Conservation (phyloP, 345 rosid genomes). For the Euclidium syriacum region DNA sequence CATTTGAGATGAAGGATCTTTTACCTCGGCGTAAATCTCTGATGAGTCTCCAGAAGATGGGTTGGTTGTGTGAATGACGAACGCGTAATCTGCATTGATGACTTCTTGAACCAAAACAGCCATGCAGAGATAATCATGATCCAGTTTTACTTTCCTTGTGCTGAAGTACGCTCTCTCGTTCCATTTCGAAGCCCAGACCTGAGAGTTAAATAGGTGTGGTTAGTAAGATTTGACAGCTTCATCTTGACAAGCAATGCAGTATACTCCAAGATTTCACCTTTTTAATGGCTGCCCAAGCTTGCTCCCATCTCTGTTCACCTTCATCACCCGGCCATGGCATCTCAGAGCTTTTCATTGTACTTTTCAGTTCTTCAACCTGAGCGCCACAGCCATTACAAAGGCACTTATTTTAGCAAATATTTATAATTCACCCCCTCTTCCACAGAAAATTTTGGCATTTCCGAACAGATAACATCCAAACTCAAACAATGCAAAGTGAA, state of each 20-base stretch:
- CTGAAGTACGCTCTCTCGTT: constrained; percentile 98
- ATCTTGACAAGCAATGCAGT: neutral
- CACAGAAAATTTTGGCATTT: neutral
- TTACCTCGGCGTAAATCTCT: constrained; percentile 95
- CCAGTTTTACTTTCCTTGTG: constrained; percentile 77
- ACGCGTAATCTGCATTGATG: constrained; percentile 93
- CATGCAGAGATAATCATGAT: constrained; percentile 95
- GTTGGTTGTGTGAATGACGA: constrained; percentile 95
- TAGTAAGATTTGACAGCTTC: constrained; percentile 13
- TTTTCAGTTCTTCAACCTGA: constrained; percentile 87
- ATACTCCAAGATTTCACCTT: constrained; percentile 44
- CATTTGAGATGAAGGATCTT: neutral
- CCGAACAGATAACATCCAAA: neutral
- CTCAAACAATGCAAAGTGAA: no score
- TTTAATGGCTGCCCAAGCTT: constrained; percentile 96
- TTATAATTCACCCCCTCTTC: neutral
- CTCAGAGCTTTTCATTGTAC: constrained; percentile 67
- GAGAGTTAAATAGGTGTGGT: neutral
- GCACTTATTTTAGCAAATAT: neutral
- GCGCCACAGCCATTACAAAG: constrained; percentile 20
- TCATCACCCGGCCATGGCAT: constrained; percentile 99
- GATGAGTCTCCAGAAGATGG: constrained; percentile 89
- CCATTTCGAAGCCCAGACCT: constrained; percentile 99
- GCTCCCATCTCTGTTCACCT: constrained; percentile 86
- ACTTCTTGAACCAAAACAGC: constrained; percentile 98